A percentile compares a stretch with the other conserved stretches of the same genome.
These are phyloP conservation scores for Tuber borchii DNA, from an alignment of 495 filamentous ascomycete species.

Conservation along the genomic window DNA sequence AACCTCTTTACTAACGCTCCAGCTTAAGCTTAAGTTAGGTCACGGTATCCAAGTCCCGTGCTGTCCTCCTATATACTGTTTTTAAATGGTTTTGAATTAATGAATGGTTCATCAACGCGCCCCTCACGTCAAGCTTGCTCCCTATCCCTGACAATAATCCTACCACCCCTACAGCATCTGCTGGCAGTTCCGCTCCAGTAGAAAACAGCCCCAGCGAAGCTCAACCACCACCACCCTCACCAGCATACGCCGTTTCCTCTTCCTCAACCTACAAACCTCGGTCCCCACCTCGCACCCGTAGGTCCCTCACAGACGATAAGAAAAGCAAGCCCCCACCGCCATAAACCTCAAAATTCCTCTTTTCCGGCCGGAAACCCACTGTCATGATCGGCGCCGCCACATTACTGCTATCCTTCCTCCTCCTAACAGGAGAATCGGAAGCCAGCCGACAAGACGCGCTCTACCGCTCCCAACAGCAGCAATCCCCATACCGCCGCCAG, in stretches of 20 bases:
- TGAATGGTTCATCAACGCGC: conserved; percentile 27
- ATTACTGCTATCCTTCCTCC: not conserved
- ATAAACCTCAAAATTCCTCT: not conserved
- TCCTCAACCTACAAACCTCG: conserved; percentile 28
- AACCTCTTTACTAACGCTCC: conserved; percentile 3
- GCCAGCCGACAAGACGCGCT: conserved; percentile 2
- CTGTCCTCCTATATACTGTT: not conserved
- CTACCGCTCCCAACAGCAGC: not conserved
- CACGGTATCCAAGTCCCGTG: conserved; percentile 15
- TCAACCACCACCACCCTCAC: conserved; percentile 7
- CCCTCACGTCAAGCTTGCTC: conserved; percentile 21
- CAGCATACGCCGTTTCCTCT: conserved; percentile 29
- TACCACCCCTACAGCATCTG: not conserved
- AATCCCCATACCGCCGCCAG: conserved; percentile 24
- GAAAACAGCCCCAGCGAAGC: conserved; percentile 11
- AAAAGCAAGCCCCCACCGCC: conserved; percentile 10
- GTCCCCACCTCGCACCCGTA: too few relatives aligned
- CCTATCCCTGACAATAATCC: conserved; percentile 15
- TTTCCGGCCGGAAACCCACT: not conserved
- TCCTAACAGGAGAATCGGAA: not conserved
- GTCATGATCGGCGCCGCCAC: conserved; percentile 11
- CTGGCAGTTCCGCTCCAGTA: not conserved
- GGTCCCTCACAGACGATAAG: conserved; percentile 25
- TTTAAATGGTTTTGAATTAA: not conserved
- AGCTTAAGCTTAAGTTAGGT: conserved; percentile 20